Base-by-base conservation (phyloP, 2,329 filamentous ascomycete genomes). In the Neurospora crassa region DNA sequence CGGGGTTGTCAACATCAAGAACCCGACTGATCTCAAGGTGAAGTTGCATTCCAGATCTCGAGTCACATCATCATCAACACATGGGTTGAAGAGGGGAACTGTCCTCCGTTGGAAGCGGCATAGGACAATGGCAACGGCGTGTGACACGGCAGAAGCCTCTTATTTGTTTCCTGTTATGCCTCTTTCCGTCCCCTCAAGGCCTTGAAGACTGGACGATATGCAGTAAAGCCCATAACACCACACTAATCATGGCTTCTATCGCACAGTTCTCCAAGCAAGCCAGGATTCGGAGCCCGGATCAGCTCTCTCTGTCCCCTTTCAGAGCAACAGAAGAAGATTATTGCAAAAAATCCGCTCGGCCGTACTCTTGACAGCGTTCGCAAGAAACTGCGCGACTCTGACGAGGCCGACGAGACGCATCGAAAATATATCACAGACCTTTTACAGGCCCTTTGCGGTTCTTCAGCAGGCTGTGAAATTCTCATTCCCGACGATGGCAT, bases 201-300 rank as follows among this genome's bases (percentile, higher is more conserved):
- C 29, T 29, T 29, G 29, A 29, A 29, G 29, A 29, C 29, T 29
- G 29, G 29, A 29, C 29, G 29, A 29, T 29, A 29, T 29, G 29
- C 29, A 29, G 29, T 37, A 37, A 10, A 37, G 6, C 37, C 10
- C 7, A 1, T 10, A 8, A 8, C 37, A 37, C 37, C 6, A 37
- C 6, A 37, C 37, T 37, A 37, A 37, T 7, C 41, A 43, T 43
- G 42, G 42, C 16, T 43, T 43, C 42, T 43, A 43, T 43, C 42
- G 18, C 8, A 43, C 42, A n/a, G 18, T 3, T 5, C 18, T 7
- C 42, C 42, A n/a, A 29, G 29, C 5, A 29, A 29, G 29, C 42
- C 0, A 18, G 8, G 7, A 0, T 43, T 18, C 42, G 1, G 1
- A 10, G 1, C 7, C 8, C 3, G n/a, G n/a, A 29, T 11, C 8